A percentile compares a stretch with the other conserved stretches of the same genome.
Evolutionary conservation across 495 filamentous ascomycete genomes (phyloP).

Genomic region (Annulohypoxylon moriforme): DNA sequence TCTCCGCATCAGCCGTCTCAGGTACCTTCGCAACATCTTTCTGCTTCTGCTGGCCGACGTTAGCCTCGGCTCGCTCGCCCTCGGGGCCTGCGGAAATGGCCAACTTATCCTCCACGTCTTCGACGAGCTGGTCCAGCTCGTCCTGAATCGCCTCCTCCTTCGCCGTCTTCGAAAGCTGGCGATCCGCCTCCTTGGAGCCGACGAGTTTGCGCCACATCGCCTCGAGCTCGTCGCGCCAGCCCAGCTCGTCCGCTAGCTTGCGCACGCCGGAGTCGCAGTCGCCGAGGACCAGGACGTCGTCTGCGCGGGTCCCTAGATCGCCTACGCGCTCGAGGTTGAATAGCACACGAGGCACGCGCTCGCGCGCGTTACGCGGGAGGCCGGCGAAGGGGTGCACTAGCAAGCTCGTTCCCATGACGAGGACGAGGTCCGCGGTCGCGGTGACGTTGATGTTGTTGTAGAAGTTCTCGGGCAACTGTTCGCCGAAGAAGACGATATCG

Average conservation of each 20-base stretch:
- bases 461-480: constrained; percentile 76
- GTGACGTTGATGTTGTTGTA: constrained; percentile 67
- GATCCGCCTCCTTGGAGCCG: constrained; percentile 56
- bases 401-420: constrained; percentile 93
- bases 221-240: constrained; percentile 90
- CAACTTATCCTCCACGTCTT: constrained; percentile 52
- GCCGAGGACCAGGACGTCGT: constrained; percentile 80
- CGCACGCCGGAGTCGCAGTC: constrained; percentile 88
- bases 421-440: constrained; percentile 76
- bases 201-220: constrained; percentile 54
- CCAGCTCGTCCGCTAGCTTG: constrained; percentile 81
- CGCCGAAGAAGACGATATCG: constrained; percentile 96
- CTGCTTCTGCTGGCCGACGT: constrained; percentile 38
- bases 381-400: constrained; percentile 90
- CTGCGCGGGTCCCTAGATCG: constrained; percentile 75
- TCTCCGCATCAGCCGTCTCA: constrained; percentile 18
- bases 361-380: constrained; percentile 71
- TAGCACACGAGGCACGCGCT: constrained; percentile 77
- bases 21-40: not conserved
- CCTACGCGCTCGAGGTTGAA: constrained; percentile 92
- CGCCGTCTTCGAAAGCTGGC: constrained; percentile 47
- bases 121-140: constrained; percentile 52
- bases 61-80: constrained; percentile 34
- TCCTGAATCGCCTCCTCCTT: constrained; percentile 40
- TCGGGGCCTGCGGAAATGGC: constrained; percentile 48